Base-by-base conservation (phyloP, 768 basidiomycete genomes). In the Podaxis sp. region DNA sequence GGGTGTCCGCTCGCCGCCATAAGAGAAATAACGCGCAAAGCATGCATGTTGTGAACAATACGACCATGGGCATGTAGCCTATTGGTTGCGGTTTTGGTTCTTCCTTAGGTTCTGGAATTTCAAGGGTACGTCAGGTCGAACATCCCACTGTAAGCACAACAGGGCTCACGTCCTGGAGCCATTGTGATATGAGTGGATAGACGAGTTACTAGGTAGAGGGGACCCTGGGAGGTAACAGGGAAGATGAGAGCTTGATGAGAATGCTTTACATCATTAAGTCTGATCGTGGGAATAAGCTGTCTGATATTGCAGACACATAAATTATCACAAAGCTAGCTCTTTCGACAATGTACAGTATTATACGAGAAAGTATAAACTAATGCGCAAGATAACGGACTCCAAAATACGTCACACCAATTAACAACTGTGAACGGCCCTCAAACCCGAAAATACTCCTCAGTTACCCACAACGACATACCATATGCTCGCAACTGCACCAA, bases 51-150 rank as follows among this genome's bases (percentile, higher is more conserved):
- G 85, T 87, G 61, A 83, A 74, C 10, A 89, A 74, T 59, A 85
- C 72, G 3, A 89, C 72, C 61, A 85, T 55, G 21, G 80, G 73
- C 62, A 79, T 73, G 65, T 79, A 83, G 16, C 86, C 87, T 55
- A 88, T 74, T 14, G 88, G 88, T 62, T 89, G 79, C 9, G 87
- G 86, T 66, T 84, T 87, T 9, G 79, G 82, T 9, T 82, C 79
- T 47, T 76, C 74, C 32, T 78, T 78, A n/a, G 87, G 85, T 68
- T 83, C 88, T 89, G 36, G 51, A 14, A 42, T 53, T 38, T 44
- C 18, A 40, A n/a, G 44, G 23, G n/a, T 44, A 11, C 6, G 36
- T 57, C 47, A 61, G 28, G 28, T 6, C n/a, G 48, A 13, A 9
- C 2, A 36, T 42, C 1, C n/a, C 11, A 38, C 13, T 13, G n/a